phyloP scores from a whole-genome alignment of 208 protist species.

The Leishmania turanica region DNA sequence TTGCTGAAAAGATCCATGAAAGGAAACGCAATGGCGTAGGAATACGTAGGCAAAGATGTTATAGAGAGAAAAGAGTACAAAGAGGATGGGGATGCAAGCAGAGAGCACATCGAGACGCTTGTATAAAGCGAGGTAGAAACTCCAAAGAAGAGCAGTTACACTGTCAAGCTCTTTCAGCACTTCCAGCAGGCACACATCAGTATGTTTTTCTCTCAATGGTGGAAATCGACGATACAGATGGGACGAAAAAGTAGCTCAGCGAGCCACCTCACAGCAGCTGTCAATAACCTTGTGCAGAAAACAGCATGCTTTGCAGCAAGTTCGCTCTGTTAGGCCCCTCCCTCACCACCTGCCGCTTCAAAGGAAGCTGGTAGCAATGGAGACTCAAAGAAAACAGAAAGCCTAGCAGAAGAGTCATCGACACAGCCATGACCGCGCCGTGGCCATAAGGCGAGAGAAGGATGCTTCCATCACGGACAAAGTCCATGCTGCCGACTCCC shows the following conservation, averaged over 20 bases:
- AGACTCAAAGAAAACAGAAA: not conserved
- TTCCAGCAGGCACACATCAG: not conserved
- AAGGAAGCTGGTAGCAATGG: not conserved
- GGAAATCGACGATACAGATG: not conserved
- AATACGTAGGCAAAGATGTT: not conserved
- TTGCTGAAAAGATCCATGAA: not conserved
- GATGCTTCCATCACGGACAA: conserved; percentile 13
- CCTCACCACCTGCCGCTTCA: not conserved
- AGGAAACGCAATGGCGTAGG: not conserved
- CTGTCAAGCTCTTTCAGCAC: not conserved
- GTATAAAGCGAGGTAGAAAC: not conserved
- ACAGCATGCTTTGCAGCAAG: not conserved
- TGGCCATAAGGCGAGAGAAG: conserved; percentile 15
- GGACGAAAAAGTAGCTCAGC: too few relatives aligned
- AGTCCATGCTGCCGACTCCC: conserved; percentile 21
- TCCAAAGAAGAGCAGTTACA: too few relatives aligned
- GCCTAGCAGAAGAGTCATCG: conserved; percentile 15
- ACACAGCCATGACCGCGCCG: not conserved
- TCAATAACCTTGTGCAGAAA: not conserved
- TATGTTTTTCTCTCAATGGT: not conserved
- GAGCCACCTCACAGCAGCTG: too few relatives aligned
- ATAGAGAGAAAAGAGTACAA: not conserved
- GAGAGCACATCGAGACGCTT: not conserved
- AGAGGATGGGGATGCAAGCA: not conserved
- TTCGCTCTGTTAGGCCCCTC: not conserved